Base-by-base conservation (phyloP, 78 protist genomes). In the Dictyostelium citrinum region DNA sequence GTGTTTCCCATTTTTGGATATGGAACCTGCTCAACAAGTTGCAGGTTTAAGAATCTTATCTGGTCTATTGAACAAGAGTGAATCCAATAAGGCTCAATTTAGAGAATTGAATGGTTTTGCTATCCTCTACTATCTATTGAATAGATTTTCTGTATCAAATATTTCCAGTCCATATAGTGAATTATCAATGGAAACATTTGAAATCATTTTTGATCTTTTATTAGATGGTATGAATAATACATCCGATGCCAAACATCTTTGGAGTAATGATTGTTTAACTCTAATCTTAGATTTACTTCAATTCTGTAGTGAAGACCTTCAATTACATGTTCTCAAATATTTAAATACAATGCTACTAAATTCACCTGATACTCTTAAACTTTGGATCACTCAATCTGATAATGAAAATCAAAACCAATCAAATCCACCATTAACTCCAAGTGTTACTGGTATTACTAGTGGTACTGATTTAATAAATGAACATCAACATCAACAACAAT, bases 1-100 rank as follows among this genome's bases (percentile, higher is more conserved):
- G 22, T 88, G 93, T 68, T 67, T 88, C 35, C 93, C 93, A 61
- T 88, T 88, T 64, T 49, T 88, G 11, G 93, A 88, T 35, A 88
- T 88, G 93, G 93, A 81, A 7, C 93, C 93, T 8, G 93, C 93
- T 24, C 93, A 88, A 88, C 93, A 88, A 78, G 93, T 88, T 29
- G 93, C 93, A 6, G 93, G 93, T 31, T 58, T 88, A 22, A 81
- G 93, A 64, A 88, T 88, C 35, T 16, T 88, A 11, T 83, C 93
- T 12, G 93, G 93, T n/a, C 51, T 88, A 1, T 67, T 88, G 4
- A 83, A 88, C n/a, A 88, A 88, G 80, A 78, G 85, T 88, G 93
- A 88, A 14, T 78, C 93, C 1, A 88, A 88, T 33, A 88, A 88
- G 39, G 80, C 81, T 49, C 93, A 88, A 24, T 88, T 88, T 74